Evolutionary conservation across 129 eudicot genomes (phyloP).

Genomic region (Flaveria trinervia): DNA sequence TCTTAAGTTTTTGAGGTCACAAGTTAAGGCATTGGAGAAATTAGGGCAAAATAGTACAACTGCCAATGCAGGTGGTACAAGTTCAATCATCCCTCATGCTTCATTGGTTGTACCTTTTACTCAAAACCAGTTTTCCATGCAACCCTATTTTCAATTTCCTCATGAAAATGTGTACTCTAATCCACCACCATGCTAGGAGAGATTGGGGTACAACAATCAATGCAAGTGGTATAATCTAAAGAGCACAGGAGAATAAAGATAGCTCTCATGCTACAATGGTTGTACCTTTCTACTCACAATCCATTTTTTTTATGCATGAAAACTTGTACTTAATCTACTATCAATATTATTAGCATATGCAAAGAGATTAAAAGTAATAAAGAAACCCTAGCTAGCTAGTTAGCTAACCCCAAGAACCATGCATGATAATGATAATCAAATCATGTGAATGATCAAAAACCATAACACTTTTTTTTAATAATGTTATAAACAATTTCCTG

Average conservation of each 20-base stretch:
- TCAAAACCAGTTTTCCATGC: slow-evolving; percentile 59
- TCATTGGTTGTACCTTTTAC: slow-evolving; percentile 44
- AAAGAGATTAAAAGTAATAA: slow-evolving; percentile 17
- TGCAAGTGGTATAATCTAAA: slow-evolving; percentile 13
- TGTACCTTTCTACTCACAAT: slow-evolving; percentile 36
- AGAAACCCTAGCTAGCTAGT: slow-evolving; percentile 36
- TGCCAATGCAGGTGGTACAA: slow-evolving; percentile 33
- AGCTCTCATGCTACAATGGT: slow-evolving; percentile 26
- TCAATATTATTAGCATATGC: slow-evolving; percentile 1
- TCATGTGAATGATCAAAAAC: slow-evolving; percentile 35
- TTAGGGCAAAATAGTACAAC: slow-evolving; percentile 49
- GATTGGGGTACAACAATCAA: slow-evolving; percentile 25
- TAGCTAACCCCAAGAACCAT: slow-evolving; percentile 30
- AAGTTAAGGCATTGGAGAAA: slow-evolving; percentile 76
- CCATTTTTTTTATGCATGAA: slow-evolving; percentile 54
- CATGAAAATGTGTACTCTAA: slow-evolving; percentile 46
- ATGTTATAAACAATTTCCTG: background rate
- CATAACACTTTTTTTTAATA: slow-evolving; percentile 5
- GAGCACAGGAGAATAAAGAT: background rate
- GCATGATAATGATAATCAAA: slow-evolving; percentile 33
- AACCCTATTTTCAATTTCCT: slow-evolving; percentile 37
- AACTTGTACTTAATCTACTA: slow-evolving; percentile 39
- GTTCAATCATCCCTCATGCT: slow-evolving; percentile 19
- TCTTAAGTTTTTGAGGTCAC: slow-evolving; percentile 85
- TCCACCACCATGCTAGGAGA: slow-evolving; percentile 24